Evolutionary conservation across 2,329 filamentous ascomycete genomes (phyloP).

Genomic region (Exophiala sp.): DNA sequence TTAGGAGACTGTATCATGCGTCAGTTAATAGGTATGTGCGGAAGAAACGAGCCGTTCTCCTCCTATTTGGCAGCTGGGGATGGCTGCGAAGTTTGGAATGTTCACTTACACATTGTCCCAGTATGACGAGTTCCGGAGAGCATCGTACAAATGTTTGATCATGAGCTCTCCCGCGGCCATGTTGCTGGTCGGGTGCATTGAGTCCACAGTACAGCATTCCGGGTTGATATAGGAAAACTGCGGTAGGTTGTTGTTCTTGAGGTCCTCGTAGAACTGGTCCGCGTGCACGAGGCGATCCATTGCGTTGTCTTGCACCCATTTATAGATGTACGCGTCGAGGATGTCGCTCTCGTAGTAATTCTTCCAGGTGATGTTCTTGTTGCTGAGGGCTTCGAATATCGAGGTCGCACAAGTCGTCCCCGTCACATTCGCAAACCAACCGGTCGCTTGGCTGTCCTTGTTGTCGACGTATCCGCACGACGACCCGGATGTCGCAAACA

Average conservation of each 20-base stretch:
- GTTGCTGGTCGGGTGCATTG: slow-evolving; percentile 22
- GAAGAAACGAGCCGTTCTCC: no score
- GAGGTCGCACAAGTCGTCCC: slow-evolving; percentile 12
- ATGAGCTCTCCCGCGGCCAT: slow-evolving; percentile 21
- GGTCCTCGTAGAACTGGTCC: slow-evolving; percentile 59
- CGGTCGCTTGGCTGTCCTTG: slow-evolving; percentile 11
- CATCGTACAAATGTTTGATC: slow-evolving; percentile 21
- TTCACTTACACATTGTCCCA: slow-evolving; percentile 19
- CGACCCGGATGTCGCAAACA: slow-evolving; percentile 16
- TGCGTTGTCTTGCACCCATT: slow-evolving; percentile 22
- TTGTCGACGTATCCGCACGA: slow-evolving; percentile 20
- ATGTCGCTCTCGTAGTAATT: slow-evolving; percentile 24
- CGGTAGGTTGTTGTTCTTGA: slow-evolving; percentile 58
- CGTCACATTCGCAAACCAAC: slow-evolving; percentile 19
- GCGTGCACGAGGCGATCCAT: slow-evolving; percentile 19
- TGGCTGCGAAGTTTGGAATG: no score
- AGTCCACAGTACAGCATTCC: slow-evolving; percentile 21
- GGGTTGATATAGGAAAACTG: slow-evolving; percentile 57
- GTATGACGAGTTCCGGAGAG: slow-evolving; percentile 16
- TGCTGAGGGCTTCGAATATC: slow-evolving; percentile 17
- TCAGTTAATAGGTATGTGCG: no score
- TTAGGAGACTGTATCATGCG: slow-evolving; percentile 13
- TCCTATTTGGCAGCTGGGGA: no score
- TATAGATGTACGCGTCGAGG: slow-evolving; percentile 18
- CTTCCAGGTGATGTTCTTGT: slow-evolving; percentile 21